Conservation (phyloP, 352 stramenopile genomes). For the Pythium brachiatum region DNA sequence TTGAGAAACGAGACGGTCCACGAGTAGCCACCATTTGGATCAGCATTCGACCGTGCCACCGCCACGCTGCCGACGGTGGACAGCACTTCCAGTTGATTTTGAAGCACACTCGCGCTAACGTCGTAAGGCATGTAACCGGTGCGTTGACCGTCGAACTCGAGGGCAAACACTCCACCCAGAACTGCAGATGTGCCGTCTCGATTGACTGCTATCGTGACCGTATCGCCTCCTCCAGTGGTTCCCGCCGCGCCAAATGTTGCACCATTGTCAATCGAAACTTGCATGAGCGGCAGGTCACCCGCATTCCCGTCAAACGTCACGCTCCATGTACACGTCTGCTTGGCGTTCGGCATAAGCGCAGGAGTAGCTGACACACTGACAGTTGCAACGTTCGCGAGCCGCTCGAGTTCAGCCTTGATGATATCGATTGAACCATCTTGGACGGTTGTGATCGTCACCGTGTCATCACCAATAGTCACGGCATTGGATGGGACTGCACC, state of each 20-base stretch:
- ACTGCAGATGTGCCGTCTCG: slow-evolving; percentile 48
- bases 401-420: slow-evolving; percentile 94
- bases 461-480: slow-evolving; percentile 78
- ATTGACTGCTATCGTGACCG: slow-evolving; percentile 38
- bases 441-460: slow-evolving; percentile 69
- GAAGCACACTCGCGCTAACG: slow-evolving; percentile 82
- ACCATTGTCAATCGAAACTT: slow-evolving; percentile 43
- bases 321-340: slow-evolving; percentile 85
- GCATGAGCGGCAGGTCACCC: slow-evolving; percentile 65
- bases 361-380: slow-evolving; percentile 81
- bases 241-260: slow-evolving; percentile 32
- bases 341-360: slow-evolving; percentile 32
- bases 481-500: slow-evolving; percentile 31
- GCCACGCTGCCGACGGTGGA: slow-evolving; percentile 86
- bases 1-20: slow-evolving; percentile 94
- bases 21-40: slow-evolving; percentile 91
- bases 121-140: slow-evolving; percentile 92
- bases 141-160: slow-evolving; percentile 85
- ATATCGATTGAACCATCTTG: slow-evolving; percentile 86
- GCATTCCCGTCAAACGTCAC: slow-evolving; percentile 95
- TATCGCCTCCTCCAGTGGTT: slow-evolving; percentile 40
- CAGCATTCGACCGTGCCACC: slow-evolving; percentile 79
- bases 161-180: slow-evolving; percentile 79
- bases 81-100: slow-evolving; percentile 88
- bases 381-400: slow-evolving; percentile 84